Conservation (phyloP, 768 basidiomycete genomes). For the Pluteus cervinus region DNA sequence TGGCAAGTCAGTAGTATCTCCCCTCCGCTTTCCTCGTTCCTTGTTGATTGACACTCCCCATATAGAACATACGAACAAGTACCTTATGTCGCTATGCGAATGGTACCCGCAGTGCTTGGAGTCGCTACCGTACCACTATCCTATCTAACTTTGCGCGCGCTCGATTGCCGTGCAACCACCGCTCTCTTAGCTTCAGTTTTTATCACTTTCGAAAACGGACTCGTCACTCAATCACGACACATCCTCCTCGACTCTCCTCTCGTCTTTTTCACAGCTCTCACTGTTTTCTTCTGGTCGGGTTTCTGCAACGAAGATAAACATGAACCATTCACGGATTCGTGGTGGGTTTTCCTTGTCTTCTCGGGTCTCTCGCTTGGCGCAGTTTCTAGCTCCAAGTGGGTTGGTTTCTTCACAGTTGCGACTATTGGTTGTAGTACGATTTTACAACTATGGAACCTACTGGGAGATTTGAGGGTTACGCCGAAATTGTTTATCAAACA, state of each 20-base stretch:
- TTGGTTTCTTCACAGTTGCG: constrained; percentile 95
- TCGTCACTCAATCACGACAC: constrained; percentile 92
- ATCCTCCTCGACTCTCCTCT: constrained; percentile 98
- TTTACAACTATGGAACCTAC: constrained; percentile 79
- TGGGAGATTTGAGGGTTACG: constrained; percentile 80
- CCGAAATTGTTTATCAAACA: constrained; percentile 75
- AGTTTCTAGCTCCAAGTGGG: constrained; percentile 95
- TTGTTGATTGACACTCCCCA: constrained; percentile 1
- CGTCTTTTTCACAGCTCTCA: constrained; percentile 94
- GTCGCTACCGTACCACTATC: constrained; percentile 84
- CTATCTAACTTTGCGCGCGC: constrained; percentile 89
- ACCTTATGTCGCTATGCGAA: constrained; percentile 95
- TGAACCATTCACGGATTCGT: constrained; percentile 73
- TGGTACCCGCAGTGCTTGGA: constrained; percentile 88
- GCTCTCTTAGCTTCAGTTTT: constrained; percentile 87
- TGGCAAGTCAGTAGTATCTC: constrained; percentile 63
- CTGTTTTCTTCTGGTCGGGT: constrained; percentile 78
- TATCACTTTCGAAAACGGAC: constrained; percentile 94
- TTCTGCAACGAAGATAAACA: constrained; percentile 91
- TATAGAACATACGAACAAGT: constrained; percentile 75
- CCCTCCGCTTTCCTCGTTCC: constrained; percentile 3
- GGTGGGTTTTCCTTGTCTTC: constrained; percentile 92
- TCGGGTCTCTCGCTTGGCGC: constrained; percentile 90
- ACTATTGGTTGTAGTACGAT: constrained; percentile 85
- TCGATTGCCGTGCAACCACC: constrained; percentile 89